phyloP scores from a whole-genome alignment of 805 yeast species.

The Brettanomyces sp. region DNA sequence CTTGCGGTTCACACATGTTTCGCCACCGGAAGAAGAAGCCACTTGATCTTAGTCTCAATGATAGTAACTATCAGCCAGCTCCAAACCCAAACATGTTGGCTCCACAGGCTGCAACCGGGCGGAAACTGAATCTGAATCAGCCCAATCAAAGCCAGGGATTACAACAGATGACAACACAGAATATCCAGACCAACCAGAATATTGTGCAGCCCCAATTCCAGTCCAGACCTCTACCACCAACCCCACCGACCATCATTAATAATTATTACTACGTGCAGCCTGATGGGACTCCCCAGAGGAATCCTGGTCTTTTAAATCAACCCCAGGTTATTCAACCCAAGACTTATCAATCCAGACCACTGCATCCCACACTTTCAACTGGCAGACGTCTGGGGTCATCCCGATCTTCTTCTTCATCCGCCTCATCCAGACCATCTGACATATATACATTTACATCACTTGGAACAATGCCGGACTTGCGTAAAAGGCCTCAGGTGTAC shows the following conservation, averaged over 20 bases:
- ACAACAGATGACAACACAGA: too few relatives aligned
- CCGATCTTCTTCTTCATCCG: not conserved
- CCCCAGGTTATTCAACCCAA: not conserved
- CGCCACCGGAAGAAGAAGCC: slow-evolving; percentile 9
- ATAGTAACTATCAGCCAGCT: slow-evolving; percentile 14
- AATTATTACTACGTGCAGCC: slow-evolving; percentile 14
- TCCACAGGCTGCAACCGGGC: slow-evolving; percentile 17
- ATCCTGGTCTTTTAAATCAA: not conserved
- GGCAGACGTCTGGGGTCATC: slow-evolving; percentile 1
- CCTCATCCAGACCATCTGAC: slow-evolving; percentile 2
- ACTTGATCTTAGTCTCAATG: slow-evolving; percentile 7
- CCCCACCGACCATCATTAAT: slow-evolving; percentile 12
- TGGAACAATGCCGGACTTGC: not conserved
- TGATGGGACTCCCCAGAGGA: slow-evolving; percentile 1
- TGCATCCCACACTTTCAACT: not conserved
- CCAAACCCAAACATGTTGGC: slow-evolving; percentile 14
- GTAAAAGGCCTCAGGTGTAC: not conserved
- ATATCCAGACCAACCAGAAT: slow-evolving; percentile 1
- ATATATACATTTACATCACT: slow-evolving; percentile 15
- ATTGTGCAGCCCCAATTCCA: not conserved
- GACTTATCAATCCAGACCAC: not conserved
- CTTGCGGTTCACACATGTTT: slow-evolving; percentile 6
- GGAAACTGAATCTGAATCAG: slow-evolving; percentile 3
- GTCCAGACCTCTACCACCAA: not conserved
- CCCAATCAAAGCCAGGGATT: not conserved